phyloP scores from a whole-genome alignment of 1,284 basidiomycete genomes.

The Mrakiaceae sp. region DNA sequence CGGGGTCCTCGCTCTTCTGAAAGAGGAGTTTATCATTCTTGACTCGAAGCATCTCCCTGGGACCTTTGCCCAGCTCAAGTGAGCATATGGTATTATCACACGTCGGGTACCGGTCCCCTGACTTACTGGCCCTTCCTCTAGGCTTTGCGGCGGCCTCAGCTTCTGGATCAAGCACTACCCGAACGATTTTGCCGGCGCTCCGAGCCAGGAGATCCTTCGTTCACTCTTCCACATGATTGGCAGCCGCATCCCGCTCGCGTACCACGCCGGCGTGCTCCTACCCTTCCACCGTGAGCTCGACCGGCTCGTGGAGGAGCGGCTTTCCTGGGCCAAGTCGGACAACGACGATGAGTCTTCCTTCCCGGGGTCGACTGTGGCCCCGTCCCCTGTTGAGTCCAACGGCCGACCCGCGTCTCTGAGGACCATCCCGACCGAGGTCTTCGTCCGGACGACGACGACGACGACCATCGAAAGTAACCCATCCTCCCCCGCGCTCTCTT shows the following conservation, averaged over 20 bases:
- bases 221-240: slow-evolving; percentile 26
- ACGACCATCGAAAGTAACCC: slow-evolving; percentile 25
- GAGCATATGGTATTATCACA: not conserved
- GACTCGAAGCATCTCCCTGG: slow-evolving; percentile 10
- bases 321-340: slow-evolving; percentile 5
- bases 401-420: not conserved
- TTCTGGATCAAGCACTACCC: slow-evolving; percentile 32
- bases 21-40: not conserved
- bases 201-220: slow-evolving; percentile 23
- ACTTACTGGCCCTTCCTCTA: slow-evolving; percentile 9
- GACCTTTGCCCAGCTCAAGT: slow-evolving; percentile 12
- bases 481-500: not conserved
- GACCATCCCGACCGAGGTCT: slow-evolving; percentile 14
- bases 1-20: slow-evolving; percentile 29
- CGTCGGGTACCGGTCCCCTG: not conserved
- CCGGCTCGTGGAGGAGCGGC: slow-evolving; percentile 1
- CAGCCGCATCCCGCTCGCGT: slow-evolving; percentile 29
- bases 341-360: not conserved
- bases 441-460: slow-evolving; percentile 21
- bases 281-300: slow-evolving; percentile 6
- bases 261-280: slow-evolving; percentile 28
- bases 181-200: slow-evolving; percentile 27
- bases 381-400: not conserved
- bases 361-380: no score
- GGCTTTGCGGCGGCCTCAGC: slow-evolving; percentile 29